Conservation (phyloP, 768 basidiomycete genomes). For the Tulasnella sp. region DNA sequence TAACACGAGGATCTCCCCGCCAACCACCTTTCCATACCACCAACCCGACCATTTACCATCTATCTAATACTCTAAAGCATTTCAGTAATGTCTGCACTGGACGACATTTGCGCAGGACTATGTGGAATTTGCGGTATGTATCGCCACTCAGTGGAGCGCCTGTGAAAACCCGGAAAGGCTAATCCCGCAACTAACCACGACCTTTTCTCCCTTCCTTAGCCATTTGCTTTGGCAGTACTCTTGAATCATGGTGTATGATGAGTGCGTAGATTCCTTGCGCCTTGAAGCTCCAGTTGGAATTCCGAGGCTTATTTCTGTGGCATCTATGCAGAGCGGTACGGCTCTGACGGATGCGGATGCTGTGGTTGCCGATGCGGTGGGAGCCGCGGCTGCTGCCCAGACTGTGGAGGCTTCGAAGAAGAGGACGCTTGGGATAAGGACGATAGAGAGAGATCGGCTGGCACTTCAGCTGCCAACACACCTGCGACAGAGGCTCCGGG, state of each 20-base stretch:
- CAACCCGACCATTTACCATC: background rate
- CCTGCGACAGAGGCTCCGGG: background rate
- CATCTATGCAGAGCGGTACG: background rate
- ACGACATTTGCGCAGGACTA: background rate
- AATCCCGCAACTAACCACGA: background rate
- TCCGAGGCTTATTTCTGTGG: no score
- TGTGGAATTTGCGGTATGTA: background rate
- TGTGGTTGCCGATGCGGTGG: conserved; percentile 4
- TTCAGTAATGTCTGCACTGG: background rate
- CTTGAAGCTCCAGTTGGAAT: background rate
- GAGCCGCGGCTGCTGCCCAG: background rate
- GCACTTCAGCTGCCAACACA: background rate
- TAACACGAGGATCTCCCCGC: background rate
- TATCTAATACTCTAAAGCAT: background rate
- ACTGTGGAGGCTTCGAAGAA: conserved; percentile 8
- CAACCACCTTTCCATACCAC: background rate
- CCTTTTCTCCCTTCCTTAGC: background rate
- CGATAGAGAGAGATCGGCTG: conserved; percentile 31
- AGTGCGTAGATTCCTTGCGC: background rate
- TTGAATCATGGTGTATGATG: background rate
- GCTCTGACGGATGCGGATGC: background rate
- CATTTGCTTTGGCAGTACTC: background rate
- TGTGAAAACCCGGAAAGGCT: background rate
- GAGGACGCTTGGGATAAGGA: conserved; percentile 14
- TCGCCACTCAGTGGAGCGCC: background rate